Evolutionary conservation across 129 eudicot genomes (phyloP).

Genomic region (Pseudognaphalium luteoalbum): DNA sequence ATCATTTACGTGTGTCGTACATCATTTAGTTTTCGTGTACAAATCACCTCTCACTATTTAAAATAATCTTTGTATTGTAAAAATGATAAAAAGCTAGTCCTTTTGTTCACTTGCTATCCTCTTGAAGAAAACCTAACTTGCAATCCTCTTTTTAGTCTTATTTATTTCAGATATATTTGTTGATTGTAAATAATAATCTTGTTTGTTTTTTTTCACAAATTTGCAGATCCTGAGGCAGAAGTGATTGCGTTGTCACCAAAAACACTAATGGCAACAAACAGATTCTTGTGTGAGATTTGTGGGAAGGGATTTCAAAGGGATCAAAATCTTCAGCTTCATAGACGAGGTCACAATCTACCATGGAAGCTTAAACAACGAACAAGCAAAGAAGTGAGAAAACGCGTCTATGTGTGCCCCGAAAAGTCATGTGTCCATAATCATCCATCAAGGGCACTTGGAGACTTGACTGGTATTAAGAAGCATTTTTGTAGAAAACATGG

Average conservation of each 20-base stretch:
- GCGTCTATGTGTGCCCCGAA: slow-evolving; percentile 95
- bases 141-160: background rate
- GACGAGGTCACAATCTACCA: slow-evolving; percentile 92
- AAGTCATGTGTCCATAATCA: slow-evolving; percentile 88
- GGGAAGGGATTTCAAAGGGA: slow-evolving; percentile 98
- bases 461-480: slow-evolving; percentile 90
- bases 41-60: background rate
- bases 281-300: slow-evolving; percentile 93
- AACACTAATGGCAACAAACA: slow-evolving; percentile 94
- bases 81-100: background rate
- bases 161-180: background rate
- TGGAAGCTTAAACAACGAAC: slow-evolving; percentile 97
- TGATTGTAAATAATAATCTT: background rate
- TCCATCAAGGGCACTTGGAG: slow-evolving; percentile 93
- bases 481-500: slow-evolving; percentile 92
- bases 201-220: background rate
- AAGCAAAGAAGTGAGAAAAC: slow-evolving; percentile 70
- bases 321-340: slow-evolving; percentile 89
- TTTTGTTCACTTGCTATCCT: background rate
- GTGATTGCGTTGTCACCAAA: slow-evolving; percentile 89
- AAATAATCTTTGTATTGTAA: too few species aligned
- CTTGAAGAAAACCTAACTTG: too few species aligned
- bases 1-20: background rate
- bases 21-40: background rate
- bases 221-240: slow-evolving; percentile 92